phyloP scores from a whole-genome alignment of 2,329 filamentous ascomycete species.

The Chaetomiaceae sp. region DNA sequence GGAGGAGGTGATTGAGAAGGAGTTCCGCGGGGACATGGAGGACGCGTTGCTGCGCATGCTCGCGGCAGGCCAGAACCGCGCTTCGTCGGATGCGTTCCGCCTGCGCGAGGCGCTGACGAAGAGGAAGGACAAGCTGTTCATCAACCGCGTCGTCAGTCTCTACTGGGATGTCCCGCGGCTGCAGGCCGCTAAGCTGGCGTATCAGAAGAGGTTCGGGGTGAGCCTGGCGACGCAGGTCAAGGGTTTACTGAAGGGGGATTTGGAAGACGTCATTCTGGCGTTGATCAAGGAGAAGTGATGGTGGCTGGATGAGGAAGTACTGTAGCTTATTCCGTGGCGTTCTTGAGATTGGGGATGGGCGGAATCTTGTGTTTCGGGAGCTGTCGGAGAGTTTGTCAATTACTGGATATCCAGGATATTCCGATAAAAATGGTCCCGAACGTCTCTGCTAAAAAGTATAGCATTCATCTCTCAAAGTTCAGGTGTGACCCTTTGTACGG shows the following conservation, averaged over 20 bases:
- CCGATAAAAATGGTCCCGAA: no score
- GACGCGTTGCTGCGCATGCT: constrained; percentile 58
- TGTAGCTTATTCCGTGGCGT: no score
- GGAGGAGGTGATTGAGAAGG: constrained; percentile 67
- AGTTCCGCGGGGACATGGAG: constrained; percentile 90
- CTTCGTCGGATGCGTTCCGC: neutral
- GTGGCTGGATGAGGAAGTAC: neutral
- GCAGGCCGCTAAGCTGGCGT: constrained; percentile 7
- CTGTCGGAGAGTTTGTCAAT: no score
- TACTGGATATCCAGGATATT: no score
- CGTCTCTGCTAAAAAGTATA: no score
- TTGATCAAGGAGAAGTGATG: constrained; percentile 1
- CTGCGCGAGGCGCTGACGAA: constrained; percentile 5
- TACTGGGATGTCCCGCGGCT: constrained; percentile 3
- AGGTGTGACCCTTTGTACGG: no score
- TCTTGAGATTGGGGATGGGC: no score
- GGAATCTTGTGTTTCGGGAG: no score
- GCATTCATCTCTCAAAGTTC: no score
- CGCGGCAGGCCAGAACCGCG: neutral
- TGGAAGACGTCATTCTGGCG: constrained; percentile 2
- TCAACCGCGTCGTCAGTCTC: neutral
- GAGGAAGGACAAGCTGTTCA: constrained; percentile 3
- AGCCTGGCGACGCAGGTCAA: neutral
- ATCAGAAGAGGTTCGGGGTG: neutral
- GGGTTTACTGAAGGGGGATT: neutral